Base-by-base conservation (phyloP, 768 basidiomycete species). In the Daedaleopsis sinensis region DNA sequence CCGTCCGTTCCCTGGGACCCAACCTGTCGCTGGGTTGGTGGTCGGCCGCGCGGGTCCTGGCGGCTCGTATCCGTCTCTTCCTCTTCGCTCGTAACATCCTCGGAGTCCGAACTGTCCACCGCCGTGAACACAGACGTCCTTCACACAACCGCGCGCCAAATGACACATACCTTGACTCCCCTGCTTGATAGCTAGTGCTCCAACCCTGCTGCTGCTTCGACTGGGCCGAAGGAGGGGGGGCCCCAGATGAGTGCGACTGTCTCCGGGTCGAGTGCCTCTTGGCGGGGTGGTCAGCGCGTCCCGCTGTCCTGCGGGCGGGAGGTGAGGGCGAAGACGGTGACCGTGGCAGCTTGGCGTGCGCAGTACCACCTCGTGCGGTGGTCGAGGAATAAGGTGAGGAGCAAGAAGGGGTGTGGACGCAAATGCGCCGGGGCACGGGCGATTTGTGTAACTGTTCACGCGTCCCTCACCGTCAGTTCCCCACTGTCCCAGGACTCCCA, bases 101-200 rank as follows among this genome's bases (percentile, higher is more conserved):
- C 69, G 24, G 68, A 68, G 24, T 67, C 67, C 27, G 68, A 70
- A 44, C 69, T 72, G 52, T 16, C 23, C 47, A 21, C 47, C 47
- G 23, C 47, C 19, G 9, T 49, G 23, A 49, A 23, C 23, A 49
- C 47, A 27, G 23, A 21, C 23, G 19, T 16, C 15, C 21, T 49
- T 15, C 47, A 49, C 46, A 21, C 46, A 13, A 10, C n/a, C n/a
- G n/a, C 16, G 2, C n/a, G 9, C 21, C 24, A 55, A 24, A 9
- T 19, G 16, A 24, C 5, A 68, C 83, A 63, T 68, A 89, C 90
- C 89, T 85, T 11, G 91, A 93, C 37, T 91, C 91, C 48, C 92
- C 92, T 32, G 88, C 92, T 60, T 92, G 89, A 74, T 94, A 94
- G 66, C 91, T 93, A 13, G 91, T 93, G 69, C 90, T 94, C 87